A percentile compares a stretch with the other conserved stretches of the same genome.
phyloP scores from a whole-genome alignment of 2,329 filamentous ascomycete species.

The Talaromyces sp. region DNA sequence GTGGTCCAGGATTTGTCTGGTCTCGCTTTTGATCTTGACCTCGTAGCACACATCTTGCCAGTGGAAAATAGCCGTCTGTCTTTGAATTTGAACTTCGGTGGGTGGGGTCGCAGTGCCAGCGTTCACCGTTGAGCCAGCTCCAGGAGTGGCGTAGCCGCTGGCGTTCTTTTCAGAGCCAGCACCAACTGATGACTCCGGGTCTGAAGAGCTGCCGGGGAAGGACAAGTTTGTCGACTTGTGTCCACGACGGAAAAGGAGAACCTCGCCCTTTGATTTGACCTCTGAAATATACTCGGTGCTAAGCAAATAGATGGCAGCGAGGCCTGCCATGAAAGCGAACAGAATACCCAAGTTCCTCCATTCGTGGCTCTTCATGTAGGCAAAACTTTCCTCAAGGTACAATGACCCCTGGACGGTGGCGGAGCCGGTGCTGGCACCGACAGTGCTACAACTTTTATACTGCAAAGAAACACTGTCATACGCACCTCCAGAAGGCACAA shows the following conservation, averaged over 20 bases:
- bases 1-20: conserved; percentile 72
- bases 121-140: neutral
- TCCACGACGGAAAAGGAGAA: conserved; percentile 70
- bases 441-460: conserved; percentile 55
- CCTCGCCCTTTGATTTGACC: conserved; percentile 71
- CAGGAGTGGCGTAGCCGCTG: neutral
- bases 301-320: conserved; percentile 60
- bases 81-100: conserved; percentile 45
- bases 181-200: conserved; percentile 3
- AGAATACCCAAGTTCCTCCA: conserved; percentile 70
- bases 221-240: conserved; percentile 42
- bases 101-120: neutral
- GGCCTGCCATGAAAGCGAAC: conserved; percentile 61
- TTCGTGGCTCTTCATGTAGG: conserved; percentile 56
- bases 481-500: conserved; percentile 35
- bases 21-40: conserved; percentile 73
- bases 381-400: conserved; percentile 55
- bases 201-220: conserved; percentile 8
- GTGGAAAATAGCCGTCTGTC: conserved; percentile 74
- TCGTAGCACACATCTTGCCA: conserved; percentile 83
- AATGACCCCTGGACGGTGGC: conserved; percentile 54
- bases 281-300: conserved; percentile 60
- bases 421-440: conserved; percentile 56
- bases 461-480: conserved; percentile 34
- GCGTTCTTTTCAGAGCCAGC: conserved; percentile 1